Base-by-base conservation (phyloP, 306 rosid genomes). In the Vigna mungo region DNA sequence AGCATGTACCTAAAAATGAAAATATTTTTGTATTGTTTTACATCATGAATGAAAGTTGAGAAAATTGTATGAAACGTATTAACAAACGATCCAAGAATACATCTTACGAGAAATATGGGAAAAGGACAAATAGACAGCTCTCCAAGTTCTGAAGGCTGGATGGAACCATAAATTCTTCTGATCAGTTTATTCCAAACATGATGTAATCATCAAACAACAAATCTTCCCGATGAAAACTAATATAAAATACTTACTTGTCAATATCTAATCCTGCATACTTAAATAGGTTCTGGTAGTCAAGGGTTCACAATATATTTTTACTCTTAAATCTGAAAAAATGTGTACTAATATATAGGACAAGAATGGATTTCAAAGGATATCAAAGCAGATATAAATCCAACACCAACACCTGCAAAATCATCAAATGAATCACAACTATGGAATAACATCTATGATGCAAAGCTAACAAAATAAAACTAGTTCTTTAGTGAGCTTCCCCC, bases 211-310 rank as follows among this genome's bases (percentile, higher is more conserved):
- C 77, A 55, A 74, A 60, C 52, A 52, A 65, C 39, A 54, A 62
- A 79, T 53, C 37, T 21, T 67, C 58, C n/a, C 71, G 82, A 77
- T 67, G 63, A 67, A 83, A 78, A 59, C 48, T 41, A 60, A 60
- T 25, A 56, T 20, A 25, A 13, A 51, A 80, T 74, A 86, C 94
- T 91, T 81, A 95, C 99, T 87, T 95, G 90, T 95, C 99, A 86
- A 90, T 87, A 82, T 95, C 98, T 85, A 95, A 87, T 55, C 99
- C 97, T 74, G 99, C 99, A 90, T 95, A 95, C 97, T 95, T 95
- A 72, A 95, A 95, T 71, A 95, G 93, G 99, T 95, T 75, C 83
- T 78, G 55, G 70, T 52, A 77, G 90, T 92, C 91, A 92, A 92
- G 96, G 99, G 77, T 75, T 84, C 80, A 85, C 87, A 85, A 82